Evolutionary conservation across 1,139 yeast genomes (phyloP), one percentile per base, ranked within the genome.

Genomic region (Meyerozyma smithsonii): DNA sequence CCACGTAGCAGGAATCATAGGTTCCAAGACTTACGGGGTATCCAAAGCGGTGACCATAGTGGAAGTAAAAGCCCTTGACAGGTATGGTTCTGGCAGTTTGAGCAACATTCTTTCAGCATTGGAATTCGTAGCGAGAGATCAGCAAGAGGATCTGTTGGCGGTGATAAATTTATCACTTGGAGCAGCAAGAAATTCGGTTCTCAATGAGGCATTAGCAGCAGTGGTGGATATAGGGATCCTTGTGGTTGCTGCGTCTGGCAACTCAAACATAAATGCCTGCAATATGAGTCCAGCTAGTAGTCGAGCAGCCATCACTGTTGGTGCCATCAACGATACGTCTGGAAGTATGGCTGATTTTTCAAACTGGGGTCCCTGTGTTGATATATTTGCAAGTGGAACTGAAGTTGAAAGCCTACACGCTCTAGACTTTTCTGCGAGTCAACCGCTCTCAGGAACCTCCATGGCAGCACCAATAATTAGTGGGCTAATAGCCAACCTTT

Each of bases 1-100:
- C 0, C 96, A 89, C 59, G 95, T 88, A 3, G 95, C 96, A 0
- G 96, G 97, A 0, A 60, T 88, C n/a, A 74, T 87, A 32, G 96
- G 94, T 0, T 85, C 96, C 0, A 61, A 57, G 28, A 77, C 82
- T 0, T 88, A 69, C 57, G 96, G 97, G 0, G 95, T 85, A 1
- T 85, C 96, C 8, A 89, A 89, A 52, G 61, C 72, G 16, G 81
- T 74, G 8, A 67, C 66, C 11, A 56, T 89, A 3, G 66, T 84
- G 8, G 92, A 82, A 34, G 79, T 89, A 11, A 88, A 87, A 52
- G 87, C 87, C 0, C 64, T 88, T 36, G 78, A 81, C 46, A 55
- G 58, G 10, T 52, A 57, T 34, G 97, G 96, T 0, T 72, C 76
- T 24, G 95, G 96, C 0, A 69, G 79, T 2, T 60, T 83, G 40